Percentiles rank a stretch among this genome's conserved stretches.
Conservation (phyloP, 352 stramenopile genomes). For the Phytopythium chamaehyphon region DNA sequence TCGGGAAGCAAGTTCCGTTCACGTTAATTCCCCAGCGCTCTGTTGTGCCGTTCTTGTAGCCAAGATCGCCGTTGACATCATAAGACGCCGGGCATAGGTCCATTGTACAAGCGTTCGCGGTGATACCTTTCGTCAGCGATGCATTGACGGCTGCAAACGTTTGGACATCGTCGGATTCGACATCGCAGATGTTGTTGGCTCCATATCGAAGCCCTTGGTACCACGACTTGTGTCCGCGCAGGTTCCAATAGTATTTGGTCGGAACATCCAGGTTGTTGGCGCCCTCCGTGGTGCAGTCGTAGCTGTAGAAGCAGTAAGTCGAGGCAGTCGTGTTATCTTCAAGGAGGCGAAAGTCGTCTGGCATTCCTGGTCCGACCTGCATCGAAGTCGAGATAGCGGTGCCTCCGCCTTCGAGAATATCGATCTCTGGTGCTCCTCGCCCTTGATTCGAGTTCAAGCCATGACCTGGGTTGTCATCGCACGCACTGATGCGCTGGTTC, state of each 20-base stretch:
- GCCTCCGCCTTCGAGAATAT: conserved; percentile 31
- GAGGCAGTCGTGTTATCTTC: conserved; percentile 8
- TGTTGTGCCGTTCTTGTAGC: conserved; percentile 27
- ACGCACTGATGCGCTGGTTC: conserved; percentile 84
- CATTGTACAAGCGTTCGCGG: conserved; percentile 38
- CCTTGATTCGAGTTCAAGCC: conserved; percentile 83
- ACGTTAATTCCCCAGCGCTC: conserved; percentile 51
- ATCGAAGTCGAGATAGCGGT: conserved; percentile 73
- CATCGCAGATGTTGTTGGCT: conserved; percentile 51
- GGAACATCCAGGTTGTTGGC: conserved; percentile 30
- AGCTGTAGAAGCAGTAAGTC: conserved; percentile 24
- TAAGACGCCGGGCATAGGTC: conserved; percentile 38
- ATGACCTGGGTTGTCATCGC: conserved; percentile 87
- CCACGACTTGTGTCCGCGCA: conserved; percentile 21
- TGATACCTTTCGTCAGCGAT: conserved; percentile 35
- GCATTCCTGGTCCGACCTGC: conserved; percentile 64
- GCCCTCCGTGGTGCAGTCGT: conserved; percentile 18
- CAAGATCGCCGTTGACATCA: conserved; percentile 48
- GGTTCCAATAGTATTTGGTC: conserved; percentile 21
- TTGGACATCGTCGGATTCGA: conserved; percentile 18
- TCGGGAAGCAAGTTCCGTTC: conserved; percentile 58
- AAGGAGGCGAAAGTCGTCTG: conserved; percentile 28
- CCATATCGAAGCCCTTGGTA: conserved; percentile 62
- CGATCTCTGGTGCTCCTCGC: conserved; percentile 88
- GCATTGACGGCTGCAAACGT: conserved; percentile 31